Base-by-base conservation (phyloP, 2,329 filamentous ascomycete species). In the Didymella pinodella region DNA sequence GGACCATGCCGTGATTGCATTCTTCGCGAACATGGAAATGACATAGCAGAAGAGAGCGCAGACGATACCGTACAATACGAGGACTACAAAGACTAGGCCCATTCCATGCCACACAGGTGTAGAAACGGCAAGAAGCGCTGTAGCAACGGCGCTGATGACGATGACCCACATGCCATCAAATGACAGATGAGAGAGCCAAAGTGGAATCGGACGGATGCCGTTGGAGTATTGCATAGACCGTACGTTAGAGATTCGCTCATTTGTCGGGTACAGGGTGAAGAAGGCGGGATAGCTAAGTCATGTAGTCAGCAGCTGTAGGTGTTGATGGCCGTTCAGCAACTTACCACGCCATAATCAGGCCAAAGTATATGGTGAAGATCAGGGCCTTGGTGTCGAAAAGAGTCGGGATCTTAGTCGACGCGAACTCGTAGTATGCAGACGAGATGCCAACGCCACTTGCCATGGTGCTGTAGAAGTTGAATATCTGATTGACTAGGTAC, bases 181-280 rank as follows among this genome's bases (percentile, higher is more conserved):
- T 0, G 82, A 69, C 0, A 90, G 81, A 72, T 97, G 94, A 0
- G 93, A 91, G 1, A 90, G 79, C 93, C 93, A 97, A 0, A 97
- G 82, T 0, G 92, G 91, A 16, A 90, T 79, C 0, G 90, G 88
- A 10, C 90, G 84, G 32, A 96, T 91, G 40, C 93, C 93, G 70
- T 97, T 97, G 40, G 90, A 94, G 77, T 96, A 97, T 72, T 97
- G 89, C 28, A 97, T 81, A 11, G 90, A 89, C 44, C 93, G 86
- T 16, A 97, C 90, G 61, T 92, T 90, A 41, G 87, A 83, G 6
- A 91, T 82, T 22, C 92, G 85, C 75, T 97, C 93, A 22, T 90
- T 81, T 20, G 92, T 96, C 0, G 91, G 91, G 70, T 97, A 97
- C 1, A 97, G 81, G 0, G 90, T 85, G 69, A 96, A 95, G 80